Conservation (phyloP, 768 basidiomycete genomes). For the Panaeolus cyanescens region DNA sequence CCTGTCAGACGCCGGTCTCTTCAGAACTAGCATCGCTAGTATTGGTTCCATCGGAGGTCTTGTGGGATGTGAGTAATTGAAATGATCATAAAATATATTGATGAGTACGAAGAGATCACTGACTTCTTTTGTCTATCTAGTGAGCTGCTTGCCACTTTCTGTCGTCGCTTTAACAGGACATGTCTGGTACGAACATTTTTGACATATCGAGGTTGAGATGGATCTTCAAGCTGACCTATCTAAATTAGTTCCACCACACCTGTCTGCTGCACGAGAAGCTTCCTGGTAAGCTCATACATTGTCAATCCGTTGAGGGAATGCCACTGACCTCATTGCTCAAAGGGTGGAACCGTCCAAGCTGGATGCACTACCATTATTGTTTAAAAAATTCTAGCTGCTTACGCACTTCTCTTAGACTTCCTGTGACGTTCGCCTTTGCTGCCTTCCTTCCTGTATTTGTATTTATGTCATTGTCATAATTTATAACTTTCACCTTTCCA, state of each 20-base stretch:
- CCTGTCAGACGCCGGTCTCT: slow-evolving; percentile 11
- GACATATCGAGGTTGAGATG: too few relatives aligned
- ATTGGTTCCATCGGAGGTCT: slow-evolving; percentile 10
- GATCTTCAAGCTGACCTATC: too few relatives aligned
- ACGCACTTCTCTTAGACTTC: too few relatives aligned
- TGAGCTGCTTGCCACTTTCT: slow-evolving; percentile 16
- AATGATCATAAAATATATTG: neutral
- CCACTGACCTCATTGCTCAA: neutral
- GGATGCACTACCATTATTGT: slow-evolving; percentile 15
- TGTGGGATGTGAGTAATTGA: neutral
- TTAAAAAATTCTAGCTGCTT: neutral
- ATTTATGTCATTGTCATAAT: too few relatives aligned
- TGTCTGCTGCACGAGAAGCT: slow-evolving; percentile 21
- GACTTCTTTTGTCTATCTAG: slow-evolving; percentile 5
- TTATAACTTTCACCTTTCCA: too few relatives aligned
- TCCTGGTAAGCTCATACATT: slow-evolving; percentile 6
- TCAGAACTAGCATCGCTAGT: slow-evolving; percentile 13
- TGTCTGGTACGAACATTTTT: slow-evolving; percentile 14
- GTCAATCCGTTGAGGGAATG: neutral
- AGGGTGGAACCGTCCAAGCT: slow-evolving; percentile 15
- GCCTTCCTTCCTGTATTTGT: too few relatives aligned
- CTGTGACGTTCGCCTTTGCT: too few relatives aligned
- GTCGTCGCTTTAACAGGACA: slow-evolving; percentile 12
- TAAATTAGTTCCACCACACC: slow-evolving; percentile 19
- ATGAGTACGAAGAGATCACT: neutral